Evolutionary conservation across 768 basidiomycete genomes (phyloP).

Genomic region (Filobasidium floriforme): DNA sequence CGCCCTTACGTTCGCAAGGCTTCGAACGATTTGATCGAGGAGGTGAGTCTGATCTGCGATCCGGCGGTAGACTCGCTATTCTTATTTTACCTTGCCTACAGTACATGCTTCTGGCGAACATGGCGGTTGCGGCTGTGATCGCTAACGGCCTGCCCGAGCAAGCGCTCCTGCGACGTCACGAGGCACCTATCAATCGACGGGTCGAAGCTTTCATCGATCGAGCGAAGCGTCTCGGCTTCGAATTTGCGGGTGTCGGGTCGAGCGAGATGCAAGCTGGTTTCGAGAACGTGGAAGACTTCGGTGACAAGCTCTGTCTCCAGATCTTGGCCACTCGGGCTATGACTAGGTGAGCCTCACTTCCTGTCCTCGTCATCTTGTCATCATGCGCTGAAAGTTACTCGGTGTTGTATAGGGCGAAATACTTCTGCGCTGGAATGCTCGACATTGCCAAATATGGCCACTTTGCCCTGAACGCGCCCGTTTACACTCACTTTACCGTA

Average conservation of each 20-base stretch:
- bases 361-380: neutral
- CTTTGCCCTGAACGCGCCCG: slow-evolving; percentile 77
- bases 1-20: slow-evolving; percentile 58
- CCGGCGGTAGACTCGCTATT: neutral
- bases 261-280: slow-evolving; percentile 79
- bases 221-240: slow-evolving; percentile 72
- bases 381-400: slow-evolving; percentile 9
- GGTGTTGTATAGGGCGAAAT: slow-evolving; percentile 60
- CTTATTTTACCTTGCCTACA: neutral
- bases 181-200: slow-evolving; percentile 82
- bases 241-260: slow-evolving; percentile 69
- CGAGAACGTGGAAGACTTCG: slow-evolving; percentile 62
- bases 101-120: slow-evolving; percentile 89
- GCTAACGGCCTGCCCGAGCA: slow-evolving; percentile 93
- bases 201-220: slow-evolving; percentile 71
- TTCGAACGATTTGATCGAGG: slow-evolving; percentile 76
- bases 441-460: slow-evolving; percentile 97
- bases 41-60: slow-evolving; percentile 52
- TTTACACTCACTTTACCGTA: slow-evolving; percentile 60
- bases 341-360: slow-evolving; percentile 48
- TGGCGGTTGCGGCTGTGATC: slow-evolving; percentile 81
- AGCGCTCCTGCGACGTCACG: slow-evolving; percentile 90
- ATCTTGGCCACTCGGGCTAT: slow-evolving; percentile 84
- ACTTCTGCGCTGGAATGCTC: slow-evolving; percentile 98
- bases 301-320: slow-evolving; percentile 69